Percentiles rank a stretch among this genome's conserved stretches.
Conservation (phyloP, 2,329 filamentous ascomycete genomes). For the Colletotrichum orbiculare region DNA sequence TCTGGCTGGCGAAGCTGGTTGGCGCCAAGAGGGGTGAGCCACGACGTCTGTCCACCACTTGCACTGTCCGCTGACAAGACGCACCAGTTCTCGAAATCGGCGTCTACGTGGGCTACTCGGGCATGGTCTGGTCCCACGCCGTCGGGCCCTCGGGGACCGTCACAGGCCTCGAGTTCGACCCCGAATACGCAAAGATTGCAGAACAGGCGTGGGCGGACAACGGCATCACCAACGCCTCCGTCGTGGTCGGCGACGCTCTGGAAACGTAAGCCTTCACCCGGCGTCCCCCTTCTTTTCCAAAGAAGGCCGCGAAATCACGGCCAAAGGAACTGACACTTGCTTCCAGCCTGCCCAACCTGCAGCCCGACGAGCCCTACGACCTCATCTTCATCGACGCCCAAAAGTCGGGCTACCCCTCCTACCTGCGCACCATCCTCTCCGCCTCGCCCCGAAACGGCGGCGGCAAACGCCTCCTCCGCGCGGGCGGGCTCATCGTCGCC, state of each 20-base stretch:
- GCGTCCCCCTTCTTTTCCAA: background rate
- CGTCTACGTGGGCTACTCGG: conserved; percentile 61
- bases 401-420: conserved; percentile 62
- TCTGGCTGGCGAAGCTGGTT: conserved; percentile 53
- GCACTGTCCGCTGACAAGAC: too few relatives aligned
- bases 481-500: conserved; percentile 62
- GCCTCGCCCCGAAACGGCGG: conserved; percentile 51
- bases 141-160: conserved; percentile 56
- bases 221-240: conserved; percentile 56
- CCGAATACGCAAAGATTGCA: conserved; percentile 56
- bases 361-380: conserved; percentile 58
- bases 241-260: conserved; percentile 58
- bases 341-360: conserved; percentile 45
- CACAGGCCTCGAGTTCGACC: conserved; percentile 57
- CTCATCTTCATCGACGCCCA: conserved; percentile 66
- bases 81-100: conserved; percentile 59
- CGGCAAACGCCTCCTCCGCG: conserved; percentile 54
- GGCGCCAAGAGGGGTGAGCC: conserved; percentile 53
- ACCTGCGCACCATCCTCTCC: conserved; percentile 58
- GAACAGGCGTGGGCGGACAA: conserved; percentile 51
- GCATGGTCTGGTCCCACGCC: conserved; percentile 59
- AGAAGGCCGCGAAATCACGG: too few relatives aligned
- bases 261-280: conserved; percentile 51
- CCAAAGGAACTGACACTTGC: background rate
- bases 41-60: too few relatives aligned